phyloP scores from a whole-genome alignment of 2,329 filamentous ascomycete genomes.

The Aureobasidium subglaciale region DNA sequence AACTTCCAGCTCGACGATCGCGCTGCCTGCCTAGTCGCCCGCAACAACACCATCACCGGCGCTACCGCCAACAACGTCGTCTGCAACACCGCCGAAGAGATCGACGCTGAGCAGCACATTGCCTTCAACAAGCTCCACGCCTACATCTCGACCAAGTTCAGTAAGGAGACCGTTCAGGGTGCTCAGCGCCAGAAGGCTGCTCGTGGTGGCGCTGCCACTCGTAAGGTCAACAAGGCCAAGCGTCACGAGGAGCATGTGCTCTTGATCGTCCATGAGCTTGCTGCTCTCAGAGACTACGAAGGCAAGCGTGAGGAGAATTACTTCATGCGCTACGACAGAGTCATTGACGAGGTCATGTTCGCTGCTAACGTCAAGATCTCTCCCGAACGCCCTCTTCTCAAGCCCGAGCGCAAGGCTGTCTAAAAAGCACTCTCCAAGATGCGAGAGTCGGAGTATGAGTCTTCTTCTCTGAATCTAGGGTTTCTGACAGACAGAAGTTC shows the following conservation, averaged over 20 bases:
- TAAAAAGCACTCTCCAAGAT: no score
- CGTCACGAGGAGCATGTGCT: not conserved
- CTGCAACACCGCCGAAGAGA: not conserved
- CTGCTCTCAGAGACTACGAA: not conserved
- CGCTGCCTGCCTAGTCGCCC: not conserved
- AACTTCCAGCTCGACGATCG: not conserved
- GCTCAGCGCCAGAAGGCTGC: not conserved
- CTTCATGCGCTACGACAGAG: not conserved
- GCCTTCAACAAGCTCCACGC: not conserved
- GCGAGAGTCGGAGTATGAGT: no score
- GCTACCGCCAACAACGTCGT: not conserved
- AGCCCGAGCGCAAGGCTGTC: no score
- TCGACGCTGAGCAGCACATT: not conserved
- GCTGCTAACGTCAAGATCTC: not conserved
- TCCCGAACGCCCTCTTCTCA: not conserved
- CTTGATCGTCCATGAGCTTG: not conserved
- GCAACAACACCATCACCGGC: not conserved
- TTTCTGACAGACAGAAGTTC: no score
- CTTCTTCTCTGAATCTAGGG: no score
- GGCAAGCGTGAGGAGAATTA: not conserved
- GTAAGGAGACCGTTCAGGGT: not conserved
- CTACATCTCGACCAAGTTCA: not conserved
- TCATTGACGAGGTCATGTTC: not conserved
- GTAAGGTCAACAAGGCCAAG: not conserved
- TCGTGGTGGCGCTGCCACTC: not conserved